Evolutionary conservation across 169 alveolate genomes (phyloP), one percentile per base, ranked within the genome.

Genomic region (Besnoitia besnoiti): DNA sequence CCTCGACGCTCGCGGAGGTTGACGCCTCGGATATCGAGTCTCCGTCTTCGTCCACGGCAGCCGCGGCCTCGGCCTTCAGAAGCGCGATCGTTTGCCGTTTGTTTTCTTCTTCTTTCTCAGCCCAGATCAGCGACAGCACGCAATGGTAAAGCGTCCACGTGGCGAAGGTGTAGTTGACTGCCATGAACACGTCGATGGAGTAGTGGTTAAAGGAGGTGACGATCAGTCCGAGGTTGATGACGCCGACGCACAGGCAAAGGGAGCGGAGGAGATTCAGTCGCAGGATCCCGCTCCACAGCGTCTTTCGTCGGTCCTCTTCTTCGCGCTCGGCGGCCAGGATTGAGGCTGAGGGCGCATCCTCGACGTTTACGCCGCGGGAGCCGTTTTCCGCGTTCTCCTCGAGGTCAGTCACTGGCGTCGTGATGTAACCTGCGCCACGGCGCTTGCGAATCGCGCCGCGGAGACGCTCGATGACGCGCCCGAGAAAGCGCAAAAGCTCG

Each of bases 151-250:
- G 33, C 2, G 35, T 16, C 87, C 87, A 77, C 37, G 87, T 55
- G 3, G 59, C 87, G 61, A 77, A 77, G 50, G 87, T 77, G 35
- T 39, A 77, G 87, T 77, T 77, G 50, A 77, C 19, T 0, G 87
- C 87, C 87, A 77, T 37, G 47, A 40, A 77, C 27, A 77, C 87
- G 87, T 77, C 87, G 16, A 77, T 42, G 21, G 87, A 4, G 55
- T 77, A 77, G 21, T 77, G 87, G 55, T 77, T 77, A 55, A 77
- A 77, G 87, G 87, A 77, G 59, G 16, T 12, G 55, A 77, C 59
- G 40, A 77, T 77, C 30, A 77, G 40, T 1, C 49, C 7, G 40
- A 77, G 59, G 59, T 77, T 77, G 37, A 42, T 27, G 49, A 37
- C 8, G 10, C 87, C 87, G 33, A 77, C 87, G 39, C 35, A 4